These are phyloP conservation scores for Bathelium albidoporum DNA, from an alignment of 495 filamentous ascomycete species.

Conservation along the genomic window DNA sequence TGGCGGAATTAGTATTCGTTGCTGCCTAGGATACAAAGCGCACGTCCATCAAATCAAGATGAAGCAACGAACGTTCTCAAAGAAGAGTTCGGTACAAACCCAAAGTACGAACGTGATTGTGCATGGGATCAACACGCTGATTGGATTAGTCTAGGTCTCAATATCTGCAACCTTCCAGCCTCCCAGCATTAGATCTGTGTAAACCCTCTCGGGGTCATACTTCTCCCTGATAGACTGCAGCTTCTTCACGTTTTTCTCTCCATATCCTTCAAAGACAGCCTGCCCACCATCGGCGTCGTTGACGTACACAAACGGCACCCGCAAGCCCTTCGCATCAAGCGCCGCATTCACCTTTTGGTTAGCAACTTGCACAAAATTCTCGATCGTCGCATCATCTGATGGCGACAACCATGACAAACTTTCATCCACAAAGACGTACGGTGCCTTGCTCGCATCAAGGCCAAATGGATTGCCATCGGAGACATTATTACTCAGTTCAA, in stretches of 20 bases:
- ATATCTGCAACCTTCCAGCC: neutral
- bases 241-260: conserved; percentile 29
- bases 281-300: conserved; percentile 37
- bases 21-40: too few species aligned
- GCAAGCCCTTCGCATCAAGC: conserved; percentile 22
- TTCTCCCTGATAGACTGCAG: conserved; percentile 33
- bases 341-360: conserved; percentile 15
- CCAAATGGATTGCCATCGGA: neutral
- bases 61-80: too few species aligned
- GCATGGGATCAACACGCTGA: too few species aligned
- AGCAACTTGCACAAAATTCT: neutral
- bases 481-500: neutral
- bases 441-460: neutral
- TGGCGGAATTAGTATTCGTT: too few species aligned
- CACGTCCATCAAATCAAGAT: too few species aligned
- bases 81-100: too few species aligned
- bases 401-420: neutral
- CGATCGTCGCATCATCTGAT: neutral
- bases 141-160: neutral
- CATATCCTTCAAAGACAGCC: conserved; percentile 40
- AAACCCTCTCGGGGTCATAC: conserved; percentile 43
- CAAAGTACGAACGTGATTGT: too few species aligned
- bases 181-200: conserved; percentile 29
- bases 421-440: neutral
- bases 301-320: conserved; percentile 27